Percentiles rank a stretch among this genome's conserved stretches.
phyloP scores from a whole-genome alignment of 1,284 basidiomycete species.

The Tilletia caries region DNA sequence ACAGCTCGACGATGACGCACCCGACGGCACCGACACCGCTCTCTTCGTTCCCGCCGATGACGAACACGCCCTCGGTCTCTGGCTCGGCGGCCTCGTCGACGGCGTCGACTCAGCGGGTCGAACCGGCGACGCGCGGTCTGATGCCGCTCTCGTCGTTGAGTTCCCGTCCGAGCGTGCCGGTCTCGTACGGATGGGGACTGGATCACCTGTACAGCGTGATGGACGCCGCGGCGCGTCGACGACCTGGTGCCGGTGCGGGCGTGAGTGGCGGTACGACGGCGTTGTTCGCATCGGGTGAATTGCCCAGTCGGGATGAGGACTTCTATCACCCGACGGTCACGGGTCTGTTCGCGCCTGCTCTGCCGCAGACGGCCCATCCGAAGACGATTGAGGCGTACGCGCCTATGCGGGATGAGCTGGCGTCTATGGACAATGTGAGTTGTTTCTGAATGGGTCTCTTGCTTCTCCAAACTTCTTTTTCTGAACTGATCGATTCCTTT shows the following conservation, averaged over 20 bases:
- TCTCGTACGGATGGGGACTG: conserved; percentile 28
- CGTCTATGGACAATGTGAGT: conserved; percentile 17
- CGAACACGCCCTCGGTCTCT: neutral
- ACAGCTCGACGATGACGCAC: conserved; percentile 23
- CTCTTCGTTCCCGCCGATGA: neutral
- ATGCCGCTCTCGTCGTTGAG: neutral
- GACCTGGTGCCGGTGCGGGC: neutral
- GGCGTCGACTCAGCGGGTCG: neutral
- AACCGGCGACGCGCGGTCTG: neutral
- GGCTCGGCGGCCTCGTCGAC: neutral
- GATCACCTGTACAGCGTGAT: conserved; percentile 42
- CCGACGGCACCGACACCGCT: conserved; percentile 2
- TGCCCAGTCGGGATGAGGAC: neutral
- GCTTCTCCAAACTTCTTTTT: neutral
- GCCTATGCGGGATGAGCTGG: conserved; percentile 12
- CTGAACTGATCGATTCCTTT: neutral
- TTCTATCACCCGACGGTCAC: conserved; percentile 4
- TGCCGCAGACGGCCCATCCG: conserved; percentile 12
- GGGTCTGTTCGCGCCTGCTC: conserved; percentile 14
- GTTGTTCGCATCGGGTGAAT: neutral
- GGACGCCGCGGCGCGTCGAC: conserved; percentile 34
- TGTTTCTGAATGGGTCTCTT: neutral
- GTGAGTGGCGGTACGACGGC: neutral
- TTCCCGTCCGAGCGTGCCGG: neutral
- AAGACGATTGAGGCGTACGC: conserved; percentile 13